A percentile compares a stretch with the other conserved stretches of the same genome.
Evolutionary conservation across 2,329 filamentous ascomycete species (phyloP).

Genomic region (Leptosphaerulina australis): DNA sequence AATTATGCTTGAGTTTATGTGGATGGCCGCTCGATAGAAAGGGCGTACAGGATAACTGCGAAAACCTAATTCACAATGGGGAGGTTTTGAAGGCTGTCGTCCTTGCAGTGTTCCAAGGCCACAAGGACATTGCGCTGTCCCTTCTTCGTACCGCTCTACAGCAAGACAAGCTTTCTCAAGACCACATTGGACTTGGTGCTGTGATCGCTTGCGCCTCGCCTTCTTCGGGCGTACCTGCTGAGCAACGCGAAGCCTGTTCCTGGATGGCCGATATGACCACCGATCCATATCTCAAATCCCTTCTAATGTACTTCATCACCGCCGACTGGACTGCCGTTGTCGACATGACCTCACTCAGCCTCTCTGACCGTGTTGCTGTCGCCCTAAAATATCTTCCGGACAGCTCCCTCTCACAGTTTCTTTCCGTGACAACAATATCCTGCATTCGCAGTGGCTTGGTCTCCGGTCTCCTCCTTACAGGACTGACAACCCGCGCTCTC

Average conservation of each 20-base stretch:
- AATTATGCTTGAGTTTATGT: slow-evolving; percentile 76
- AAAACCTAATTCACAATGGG: slow-evolving; percentile 58
- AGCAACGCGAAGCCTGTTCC: slow-evolving; percentile 65
- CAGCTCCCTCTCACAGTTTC: slow-evolving; percentile 52
- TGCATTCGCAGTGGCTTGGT: slow-evolving; percentile 72
- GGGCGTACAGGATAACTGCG: slow-evolving; percentile 56
- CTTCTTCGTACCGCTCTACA: slow-evolving; percentile 72
- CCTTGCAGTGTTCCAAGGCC: slow-evolving; percentile 74
- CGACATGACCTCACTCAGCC: slow-evolving; percentile 72
- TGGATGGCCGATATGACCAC: slow-evolving; percentile 69
- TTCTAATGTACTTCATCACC: slow-evolving; percentile 77
- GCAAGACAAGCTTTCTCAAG: slow-evolving; percentile 65
- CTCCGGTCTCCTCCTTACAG: slow-evolving; percentile 78
- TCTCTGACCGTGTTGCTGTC: slow-evolving; percentile 75
- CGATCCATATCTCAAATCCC: slow-evolving; percentile 79
- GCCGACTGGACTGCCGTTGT: slow-evolving; percentile 78
- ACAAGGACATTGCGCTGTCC: slow-evolving; percentile 70
- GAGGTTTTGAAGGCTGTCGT: slow-evolving; percentile 78
- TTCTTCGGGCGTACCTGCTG: slow-evolving; percentile 54
- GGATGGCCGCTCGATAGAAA: slow-evolving; percentile 68
- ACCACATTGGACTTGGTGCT: slow-evolving; percentile 56
- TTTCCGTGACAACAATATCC: slow-evolving; percentile 61
- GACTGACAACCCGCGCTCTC: slow-evolving; percentile 73
- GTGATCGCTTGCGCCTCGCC: slow-evolving; percentile 55
- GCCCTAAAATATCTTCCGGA: slow-evolving; percentile 74